Percentiles rank a stretch among this genome's conserved stretches.
These are phyloP conservation scores for Cyberlindnera meyerae DNA, from an alignment of 805 yeast species.

Conservation along the genomic window DNA sequence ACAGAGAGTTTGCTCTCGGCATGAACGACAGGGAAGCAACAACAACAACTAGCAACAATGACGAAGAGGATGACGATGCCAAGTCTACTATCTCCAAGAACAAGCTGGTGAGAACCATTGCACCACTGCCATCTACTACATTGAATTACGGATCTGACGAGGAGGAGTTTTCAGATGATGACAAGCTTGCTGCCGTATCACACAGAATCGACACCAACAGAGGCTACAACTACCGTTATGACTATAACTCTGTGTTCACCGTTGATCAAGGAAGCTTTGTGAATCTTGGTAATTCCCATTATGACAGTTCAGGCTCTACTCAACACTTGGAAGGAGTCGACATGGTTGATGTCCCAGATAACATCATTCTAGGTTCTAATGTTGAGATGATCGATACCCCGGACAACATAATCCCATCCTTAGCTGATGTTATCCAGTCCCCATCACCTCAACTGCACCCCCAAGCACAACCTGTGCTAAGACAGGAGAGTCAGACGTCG, in stretches of 20 bases:
- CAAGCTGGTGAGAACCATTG: constrained; percentile 54
- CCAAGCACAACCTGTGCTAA: not conserved
- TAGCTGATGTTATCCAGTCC: not conserved
- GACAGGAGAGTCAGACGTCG: no score
- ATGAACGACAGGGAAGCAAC: constrained; percentile 1
- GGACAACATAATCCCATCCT: constrained; percentile 1
- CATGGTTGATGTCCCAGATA: constrained; percentile 26
- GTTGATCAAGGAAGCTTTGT: constrained; percentile 31
- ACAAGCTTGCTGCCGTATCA: constrained; percentile 51
- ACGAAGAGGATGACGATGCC: constrained; percentile 2
- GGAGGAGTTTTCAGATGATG: constrained; percentile 40
- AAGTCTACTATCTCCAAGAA: constrained; percentile 1
- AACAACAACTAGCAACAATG: constrained; percentile 10
- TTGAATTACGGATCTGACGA: constrained; percentile 73
- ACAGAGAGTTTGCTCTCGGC: constrained; percentile 10
- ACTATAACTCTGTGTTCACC: constrained; percentile 72
- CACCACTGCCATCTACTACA: constrained; percentile 79
- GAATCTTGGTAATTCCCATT: constrained; percentile 19
- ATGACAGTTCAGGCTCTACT: constrained; percentile 20
- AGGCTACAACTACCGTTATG: constrained; percentile 75
- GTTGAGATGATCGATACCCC: constrained; percentile 19
- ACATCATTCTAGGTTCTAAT: constrained; percentile 26
- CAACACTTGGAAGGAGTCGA: constrained; percentile 25
- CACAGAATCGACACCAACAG: constrained; percentile 69
- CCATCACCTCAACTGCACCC: constrained; percentile 2